Conservation (phyloP, 2,329 filamentous ascomycete species). For the Claviceps fusiformis region DNA sequence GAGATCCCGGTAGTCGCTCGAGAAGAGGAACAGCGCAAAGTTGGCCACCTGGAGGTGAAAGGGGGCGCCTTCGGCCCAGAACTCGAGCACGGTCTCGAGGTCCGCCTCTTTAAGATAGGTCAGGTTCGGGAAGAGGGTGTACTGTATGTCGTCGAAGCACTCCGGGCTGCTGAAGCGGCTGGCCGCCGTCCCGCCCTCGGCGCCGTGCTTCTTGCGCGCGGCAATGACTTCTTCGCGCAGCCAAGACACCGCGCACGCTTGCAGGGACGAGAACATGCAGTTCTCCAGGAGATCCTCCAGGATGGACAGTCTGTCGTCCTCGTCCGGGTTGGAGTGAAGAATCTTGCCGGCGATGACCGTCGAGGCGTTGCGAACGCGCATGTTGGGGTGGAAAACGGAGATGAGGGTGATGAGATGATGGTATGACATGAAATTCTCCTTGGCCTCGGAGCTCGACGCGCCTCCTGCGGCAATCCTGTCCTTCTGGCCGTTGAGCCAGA, state of each 20-base stretch:
- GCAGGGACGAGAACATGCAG: conserved; percentile 48
- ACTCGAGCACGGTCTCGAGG: conserved; percentile 31
- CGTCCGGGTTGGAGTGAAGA: conserved; percentile 45
- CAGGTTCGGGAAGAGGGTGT: conserved; percentile 45
- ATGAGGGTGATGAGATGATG: conserved; percentile 45
- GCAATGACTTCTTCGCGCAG: conserved; percentile 47
- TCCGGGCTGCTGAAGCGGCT: conserved; percentile 36
- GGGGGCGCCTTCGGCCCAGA: conserved; percentile 36
- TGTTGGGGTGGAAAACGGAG: conserved; percentile 41
- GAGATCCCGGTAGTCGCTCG: conserved; percentile 28
- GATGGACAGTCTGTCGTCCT: conserved; percentile 44
- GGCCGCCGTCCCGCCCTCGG: conserved; percentile 10
- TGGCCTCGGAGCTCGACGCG: conserved; percentile 12
- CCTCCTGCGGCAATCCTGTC: conserved; percentile 22
- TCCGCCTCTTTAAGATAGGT: conserved; percentile 30
- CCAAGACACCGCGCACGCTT: conserved; percentile 50
- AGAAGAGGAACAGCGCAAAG: conserved; percentile 44
- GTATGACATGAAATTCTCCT: conserved; percentile 42
- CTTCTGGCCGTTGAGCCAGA: conserved; percentile 42
- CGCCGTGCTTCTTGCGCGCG: conserved; percentile 19
- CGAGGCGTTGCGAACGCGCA: conserved; percentile 41
- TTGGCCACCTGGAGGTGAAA: conserved; percentile 48
- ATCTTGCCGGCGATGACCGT: conserved; percentile 38
- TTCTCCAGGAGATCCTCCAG: conserved; percentile 52
- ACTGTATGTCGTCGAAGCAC: conserved; percentile 46